These are phyloP conservation scores for Brassica nigra DNA, from an alignment of 345 rosid species.

Conservation along the genomic window DNA sequence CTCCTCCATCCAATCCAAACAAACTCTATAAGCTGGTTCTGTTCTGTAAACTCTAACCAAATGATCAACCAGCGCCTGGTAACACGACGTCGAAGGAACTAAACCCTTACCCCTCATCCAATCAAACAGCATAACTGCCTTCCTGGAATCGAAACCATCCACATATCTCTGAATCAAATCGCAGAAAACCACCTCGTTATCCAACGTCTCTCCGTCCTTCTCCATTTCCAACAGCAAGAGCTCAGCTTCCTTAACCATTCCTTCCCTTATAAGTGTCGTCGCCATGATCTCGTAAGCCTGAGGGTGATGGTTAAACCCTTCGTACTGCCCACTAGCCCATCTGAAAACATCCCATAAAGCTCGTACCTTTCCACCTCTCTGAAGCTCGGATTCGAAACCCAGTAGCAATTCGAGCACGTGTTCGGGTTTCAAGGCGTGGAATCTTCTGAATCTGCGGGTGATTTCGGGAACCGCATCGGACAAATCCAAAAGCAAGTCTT, in stretches of 20 bases:
- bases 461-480: conserved; percentile 60
- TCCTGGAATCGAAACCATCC: conserved; percentile 48
- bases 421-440: conserved; percentile 49
- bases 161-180: conserved; percentile 56
- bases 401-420: conserved; percentile 60
- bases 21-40: conserved; percentile 52
- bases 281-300: conserved; percentile 63
- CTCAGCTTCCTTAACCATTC: conserved; percentile 67
- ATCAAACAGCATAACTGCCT: conserved; percentile 59
- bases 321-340: conserved; percentile 46
- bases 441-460: conserved; percentile 58
- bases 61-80: conserved; percentile 48
- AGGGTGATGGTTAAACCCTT: conserved; percentile 61
- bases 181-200: conserved; percentile 44
- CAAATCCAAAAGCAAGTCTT: conserved; percentile 55
- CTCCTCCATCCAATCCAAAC: conserved; percentile 58
- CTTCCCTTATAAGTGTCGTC: conserved; percentile 49
- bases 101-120: conserved; percentile 50
- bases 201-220: conserved; percentile 46
- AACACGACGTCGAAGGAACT: conserved; percentile 51
- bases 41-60: conserved; percentile 51
- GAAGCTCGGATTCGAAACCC: conserved; percentile 52
- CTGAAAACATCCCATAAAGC: conserved; percentile 67
- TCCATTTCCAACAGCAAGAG: conserved; percentile 54
- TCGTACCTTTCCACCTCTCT: conserved; percentile 56